Evolutionary conservation across 768 basidiomycete species (phyloP), one percentile per base, ranked within the genome.

Genomic region (Ramaria sp.): DNA sequence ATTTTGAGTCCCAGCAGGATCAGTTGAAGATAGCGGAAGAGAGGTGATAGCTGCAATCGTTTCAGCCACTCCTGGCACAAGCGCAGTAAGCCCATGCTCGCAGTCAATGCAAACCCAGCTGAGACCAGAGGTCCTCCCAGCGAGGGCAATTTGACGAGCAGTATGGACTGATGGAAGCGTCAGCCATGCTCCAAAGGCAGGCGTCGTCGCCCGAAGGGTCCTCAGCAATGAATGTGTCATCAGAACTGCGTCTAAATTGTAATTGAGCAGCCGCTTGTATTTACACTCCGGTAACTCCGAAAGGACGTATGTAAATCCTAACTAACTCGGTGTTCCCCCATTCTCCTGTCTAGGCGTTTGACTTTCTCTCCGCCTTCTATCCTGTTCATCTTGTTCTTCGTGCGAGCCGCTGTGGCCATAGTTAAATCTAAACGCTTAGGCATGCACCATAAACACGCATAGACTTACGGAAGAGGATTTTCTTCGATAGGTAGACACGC

Each of bases 401-500:
- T 72, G 80, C 17, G 81, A 80, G 58, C 78, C 83, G 53, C 85
- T 87, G 60, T 56, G 3, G 4, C 4, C 9, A 37, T 37, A 7
- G 9, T 37, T 7, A 37, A 37, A 9, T 9, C 9, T 13, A 37
- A 37, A 10, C 33, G 33, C 11, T 11, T 5, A 11, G 2, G 4
- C 13, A 37, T 37, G 34, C 3, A 7, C 13, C 13, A 2, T 37
- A 9, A n/a, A 5, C 13, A 37, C 6, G 24, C 0, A 45, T 53
- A 13, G 7, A 65, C 73, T 59, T 61, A 72, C 73, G 86, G 82
- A 65, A 87, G 67, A 33, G 75, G 71, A 65, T 81, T 83, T 66
- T 88, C 88, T 71, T 88, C 79, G 51, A 93, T 88, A 7, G 86
- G 84, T 61, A 90, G 64, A 66, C 81, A 83, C 45, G 79, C 75